Evolutionary conservation across 495 filamentous ascomycete genomes (phyloP).

Genomic region (Hypoxylon crocopeplum): DNA sequence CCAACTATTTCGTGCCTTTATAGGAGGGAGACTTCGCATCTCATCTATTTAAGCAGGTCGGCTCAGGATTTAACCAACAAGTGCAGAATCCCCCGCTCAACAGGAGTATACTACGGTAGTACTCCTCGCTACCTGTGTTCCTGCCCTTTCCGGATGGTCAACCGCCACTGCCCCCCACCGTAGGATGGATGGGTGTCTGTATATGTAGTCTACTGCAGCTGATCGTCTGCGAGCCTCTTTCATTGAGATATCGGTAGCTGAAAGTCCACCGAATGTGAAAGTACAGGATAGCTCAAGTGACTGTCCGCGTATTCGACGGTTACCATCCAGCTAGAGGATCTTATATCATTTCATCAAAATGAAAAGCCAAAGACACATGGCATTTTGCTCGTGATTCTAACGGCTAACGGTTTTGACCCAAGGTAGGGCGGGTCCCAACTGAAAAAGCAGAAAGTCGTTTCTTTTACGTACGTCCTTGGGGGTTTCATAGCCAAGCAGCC

Average conservation of each 20-base stretch:
- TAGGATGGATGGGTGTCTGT: slow-evolving; percentile 14
- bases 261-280: slow-evolving; percentile 6
- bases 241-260: slow-evolving; percentile 23
- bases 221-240: slow-evolving; percentile 13
- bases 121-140: slow-evolving; percentile 14
- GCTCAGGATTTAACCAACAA: slow-evolving; percentile 11
- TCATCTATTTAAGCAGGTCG: slow-evolving; percentile 23
- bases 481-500: slow-evolving; percentile 13
- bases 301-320: slow-evolving; percentile 1
- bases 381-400: no score
- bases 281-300: slow-evolving; percentile 15
- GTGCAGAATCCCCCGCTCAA: slow-evolving; percentile 11
- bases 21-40: slow-evolving; percentile 12
- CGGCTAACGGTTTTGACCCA: no score
- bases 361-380: no score
- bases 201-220: neutral
- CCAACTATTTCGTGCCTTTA: no score
- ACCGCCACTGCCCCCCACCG: slow-evolving; percentile 32
- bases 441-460: slow-evolving; percentile 26
- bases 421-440: slow-evolving; percentile 6
- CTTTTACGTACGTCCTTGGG: slow-evolving; percentile 34
- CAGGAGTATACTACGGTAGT: neutral
- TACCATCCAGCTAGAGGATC: neutral
- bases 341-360: slow-evolving; percentile 14
- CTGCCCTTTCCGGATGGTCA: slow-evolving; percentile 25